Percentiles rank a stretch among this genome's conserved stretches.
Evolutionary conservation across 257 asterid genomes (phyloP).

Genomic region (Nicotiana tabacum): DNA sequence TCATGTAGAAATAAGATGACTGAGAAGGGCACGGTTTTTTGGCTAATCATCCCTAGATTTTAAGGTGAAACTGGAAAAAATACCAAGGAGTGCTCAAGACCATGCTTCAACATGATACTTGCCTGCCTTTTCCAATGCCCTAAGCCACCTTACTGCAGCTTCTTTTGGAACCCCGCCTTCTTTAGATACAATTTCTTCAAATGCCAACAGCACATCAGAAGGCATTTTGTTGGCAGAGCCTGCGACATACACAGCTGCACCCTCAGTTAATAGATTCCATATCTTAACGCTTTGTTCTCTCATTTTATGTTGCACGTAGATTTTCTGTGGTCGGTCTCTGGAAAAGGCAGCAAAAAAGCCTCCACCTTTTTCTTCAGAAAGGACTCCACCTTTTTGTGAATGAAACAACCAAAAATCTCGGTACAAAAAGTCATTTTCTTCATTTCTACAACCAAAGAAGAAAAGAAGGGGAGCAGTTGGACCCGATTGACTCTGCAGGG

Average conservation of each 20-base stretch:
- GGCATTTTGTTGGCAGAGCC: conserved; percentile 98
- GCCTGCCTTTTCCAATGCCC: conserved; percentile 67
- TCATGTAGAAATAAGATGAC: no score
- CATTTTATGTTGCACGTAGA: conserved; percentile 88
- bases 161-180: conserved; percentile 69
- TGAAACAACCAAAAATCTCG: conserved; percentile 76
- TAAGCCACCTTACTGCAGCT: conserved; percentile 59
- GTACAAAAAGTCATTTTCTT: conserved; percentile 69
- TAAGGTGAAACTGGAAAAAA: background rate
- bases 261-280: conserved; percentile 65
- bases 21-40: background rate
- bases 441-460: conserved; percentile 87
- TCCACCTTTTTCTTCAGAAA: conserved; percentile 80
- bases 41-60: background rate
- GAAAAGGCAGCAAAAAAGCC: conserved; percentile 87
- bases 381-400: conserved; percentile 53
- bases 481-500: conserved; percentile 45
- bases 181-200: conserved; percentile 62
- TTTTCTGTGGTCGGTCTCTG: conserved; percentile 78
- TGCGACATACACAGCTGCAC: conserved; percentile 78
- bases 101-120: conserved; percentile 92
- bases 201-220: conserved; percentile 60
- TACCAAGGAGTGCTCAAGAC: conserved; percentile 40
- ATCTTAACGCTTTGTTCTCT: conserved; percentile 54
- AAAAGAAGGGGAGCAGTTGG: conserved; percentile 76